Conservation (phyloP, 164 flowering plant species). For the Magnolia sinica region DNA sequence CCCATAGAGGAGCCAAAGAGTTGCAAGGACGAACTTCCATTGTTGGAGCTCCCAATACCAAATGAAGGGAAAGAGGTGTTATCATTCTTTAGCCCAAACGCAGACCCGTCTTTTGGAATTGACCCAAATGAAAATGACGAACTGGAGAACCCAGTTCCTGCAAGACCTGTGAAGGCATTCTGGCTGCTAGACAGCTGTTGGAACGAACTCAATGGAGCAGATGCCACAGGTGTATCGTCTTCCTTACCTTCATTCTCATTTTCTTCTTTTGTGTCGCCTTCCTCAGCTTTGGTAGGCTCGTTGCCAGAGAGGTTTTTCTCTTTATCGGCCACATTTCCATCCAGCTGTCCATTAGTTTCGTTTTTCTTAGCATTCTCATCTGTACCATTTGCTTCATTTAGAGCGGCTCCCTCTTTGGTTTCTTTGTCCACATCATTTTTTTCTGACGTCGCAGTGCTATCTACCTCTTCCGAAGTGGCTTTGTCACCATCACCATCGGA, state of each 20-base stretch:
- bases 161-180: slow-evolving; percentile 88
- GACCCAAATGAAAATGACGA: slow-evolving; percentile 79
- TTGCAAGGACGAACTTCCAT: slow-evolving; percentile 53
- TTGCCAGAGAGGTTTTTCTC: slow-evolving; percentile 19
- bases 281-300: slow-evolving; percentile 17
- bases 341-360: background rate
- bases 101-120: slow-evolving; percentile 47
- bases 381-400: slow-evolving; percentile 9
- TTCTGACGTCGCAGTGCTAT: background rate
- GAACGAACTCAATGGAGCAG: slow-evolving; percentile 61
- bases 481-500: slow-evolving; percentile 27
- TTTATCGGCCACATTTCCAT: slow-evolving; percentile 7
- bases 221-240: slow-evolving; percentile 25
- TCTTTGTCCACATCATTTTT: slow-evolving; percentile 21
- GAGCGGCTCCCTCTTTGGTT: slow-evolving; percentile 17
- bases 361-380: background rate
- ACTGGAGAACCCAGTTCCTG: slow-evolving; percentile 81
- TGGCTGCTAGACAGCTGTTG: slow-evolving; percentile 77
- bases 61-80: slow-evolving; percentile 33
- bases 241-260: slow-evolving; percentile 16
- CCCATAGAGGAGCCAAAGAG: slow-evolving; percentile 44
- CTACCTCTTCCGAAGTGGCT: slow-evolving; percentile 22
- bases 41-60: slow-evolving; percentile 48
- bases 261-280: slow-evolving; percentile 2
- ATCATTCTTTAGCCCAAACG: slow-evolving; percentile 38